Percentiles rank a stretch among this genome's conserved stretches.
phyloP scores from a whole-genome alignment of 108 stramenopile genomes.

The Cyclotella choctawhatcheeana region DNA sequence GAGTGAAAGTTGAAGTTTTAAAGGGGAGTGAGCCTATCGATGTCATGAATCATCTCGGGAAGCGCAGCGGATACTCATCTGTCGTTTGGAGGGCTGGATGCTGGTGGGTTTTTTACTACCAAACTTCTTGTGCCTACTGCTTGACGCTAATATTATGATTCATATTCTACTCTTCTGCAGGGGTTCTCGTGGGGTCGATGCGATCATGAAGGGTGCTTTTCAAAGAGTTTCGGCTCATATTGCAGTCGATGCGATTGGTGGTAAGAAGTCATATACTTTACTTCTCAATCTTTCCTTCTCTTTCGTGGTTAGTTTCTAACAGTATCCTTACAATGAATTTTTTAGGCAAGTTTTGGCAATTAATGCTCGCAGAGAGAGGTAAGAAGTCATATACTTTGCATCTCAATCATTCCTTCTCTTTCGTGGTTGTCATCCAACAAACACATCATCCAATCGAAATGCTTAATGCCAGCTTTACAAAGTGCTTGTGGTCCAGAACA shows the following conservation, averaged over 20 bases:
- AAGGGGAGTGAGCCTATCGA: conserved; percentile 79
- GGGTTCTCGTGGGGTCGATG: conserved; percentile 64
- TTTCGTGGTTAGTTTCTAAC: too few species aligned
- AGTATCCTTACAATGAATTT: too few species aligned
- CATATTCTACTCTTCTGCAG: not conserved
- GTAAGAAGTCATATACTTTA: too few species aligned
- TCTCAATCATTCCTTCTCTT: too few species aligned
- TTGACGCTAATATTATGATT: not conserved
- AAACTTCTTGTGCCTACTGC: not conserved
- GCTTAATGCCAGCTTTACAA: too few species aligned
- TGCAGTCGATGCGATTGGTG: conserved; percentile 82
- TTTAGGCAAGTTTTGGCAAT: conserved; percentile 90
- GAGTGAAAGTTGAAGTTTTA: conserved; percentile 74
- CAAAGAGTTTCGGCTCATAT: conserved; percentile 88
- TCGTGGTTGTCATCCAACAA: too few species aligned
- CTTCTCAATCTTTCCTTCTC: too few species aligned
- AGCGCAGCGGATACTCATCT: conserved; percentile 72
- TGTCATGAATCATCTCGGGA: conserved; percentile 86
- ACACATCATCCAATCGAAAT: too few species aligned
- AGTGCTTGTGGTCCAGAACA: conserved; percentile 85
- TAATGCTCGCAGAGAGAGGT: conserved; percentile 83
- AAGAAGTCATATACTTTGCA: too few species aligned
- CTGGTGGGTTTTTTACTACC: conserved; percentile 39
- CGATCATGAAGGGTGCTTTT: conserved; percentile 85
- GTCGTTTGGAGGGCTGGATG: conserved; percentile 89